Evolutionary conservation across 2,329 filamentous ascomycete genomes (phyloP), one percentile per base, ranked within the genome.

Genomic region (Apiospora rasikravindrae): DNA sequence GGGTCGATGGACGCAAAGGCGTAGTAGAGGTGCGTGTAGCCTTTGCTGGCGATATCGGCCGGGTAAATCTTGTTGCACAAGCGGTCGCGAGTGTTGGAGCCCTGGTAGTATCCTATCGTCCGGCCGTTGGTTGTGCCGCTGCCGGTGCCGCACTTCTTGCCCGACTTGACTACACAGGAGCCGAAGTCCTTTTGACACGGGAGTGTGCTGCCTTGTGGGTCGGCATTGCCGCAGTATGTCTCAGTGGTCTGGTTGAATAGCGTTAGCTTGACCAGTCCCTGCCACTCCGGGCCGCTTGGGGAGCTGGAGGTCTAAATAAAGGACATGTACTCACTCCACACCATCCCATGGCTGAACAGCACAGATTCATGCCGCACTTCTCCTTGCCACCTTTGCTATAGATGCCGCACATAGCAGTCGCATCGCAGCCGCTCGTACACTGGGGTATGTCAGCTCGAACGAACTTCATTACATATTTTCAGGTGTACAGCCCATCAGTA

Each of bases 1-100:
- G 82, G 80, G 71, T 84, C 74, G 67, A 85, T 80, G 37, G 76
- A 75, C 1, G 79, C 78, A 73, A 85, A 85, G 5, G 73, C 70
- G n/a, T 70, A 70, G 40, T 70, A 74, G 29, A 75, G 40, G 69
- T 75, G 73, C 1, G 74, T 74, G 5, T 74, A 69, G 26, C 73
- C 74, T 1, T 71, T 69, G 5, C 66, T 75, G 26, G 73, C 42
- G 26, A 76, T 69, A n/a, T 73, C 69, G 6, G 40, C 42, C 5
- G 73, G 73, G 0, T 44, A 69, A 29, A 74, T 67, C 24, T 68
- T 67, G 22, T 75, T 66, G 47, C 74, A 76, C n/a, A 71, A 14
- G 5, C 73, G 72, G 5, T 51, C 26, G 8, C 67, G 47, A 2
- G 22, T 42, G 37, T 66, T 66, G 22, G n/a, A 61, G 4, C 71